Base-by-base conservation (phyloP, 345 rosid species). In the Aegle marmelos region DNA sequence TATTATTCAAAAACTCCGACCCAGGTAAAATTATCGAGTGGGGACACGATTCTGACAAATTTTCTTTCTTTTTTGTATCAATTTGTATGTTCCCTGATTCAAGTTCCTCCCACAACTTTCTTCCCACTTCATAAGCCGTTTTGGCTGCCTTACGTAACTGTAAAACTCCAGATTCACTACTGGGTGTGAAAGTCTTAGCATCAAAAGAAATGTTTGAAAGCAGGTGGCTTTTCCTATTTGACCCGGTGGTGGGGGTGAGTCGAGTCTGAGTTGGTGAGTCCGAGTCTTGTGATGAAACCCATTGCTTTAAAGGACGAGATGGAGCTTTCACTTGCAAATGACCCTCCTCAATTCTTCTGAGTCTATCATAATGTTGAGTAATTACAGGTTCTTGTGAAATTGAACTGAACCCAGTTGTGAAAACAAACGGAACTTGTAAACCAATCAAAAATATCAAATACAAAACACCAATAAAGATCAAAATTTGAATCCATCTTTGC, bases 381-480 rank as follows among this genome's bases (percentile, higher is more conserved):
- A 64, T 19, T 31, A 88, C 62, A 58, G 89, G 68, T 41, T 90
- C 97, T 36, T 80, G 86, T 39, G 94, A 82, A 34, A 87, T 74
- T 25, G 91, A 79, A 58, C 77, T 73, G 45, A 89, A 75, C 67
- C 88, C 87, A n/a, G 92, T 79, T 36, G 78, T 82, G 85, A 90
- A 92, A 2, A 94, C 92, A 65, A 90, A 85, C 5, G 99, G 99
- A 79, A 96, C 89, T 81, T 94, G 97, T 7, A 94, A 76, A 24
- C 95, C 86, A 64, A 92, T 94, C 58, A 92, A 64, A 14, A 92
- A 57, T 2, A 53, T 53, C 21, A 92, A 53, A 53, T 94, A 96
- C 54, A 92, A 76, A 60, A 89, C 37, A 25, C 90, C 95, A 1
- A 90, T 71, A 30, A 78, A 84, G 67, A 92, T 82, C 65, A 92